Percentiles rank a stretch among this genome's conserved stretches.
These are phyloP conservation scores for Hypoxylon cercidicola DNA, from an alignment of 495 filamentous ascomycete species.

Conservation along the genomic window DNA sequence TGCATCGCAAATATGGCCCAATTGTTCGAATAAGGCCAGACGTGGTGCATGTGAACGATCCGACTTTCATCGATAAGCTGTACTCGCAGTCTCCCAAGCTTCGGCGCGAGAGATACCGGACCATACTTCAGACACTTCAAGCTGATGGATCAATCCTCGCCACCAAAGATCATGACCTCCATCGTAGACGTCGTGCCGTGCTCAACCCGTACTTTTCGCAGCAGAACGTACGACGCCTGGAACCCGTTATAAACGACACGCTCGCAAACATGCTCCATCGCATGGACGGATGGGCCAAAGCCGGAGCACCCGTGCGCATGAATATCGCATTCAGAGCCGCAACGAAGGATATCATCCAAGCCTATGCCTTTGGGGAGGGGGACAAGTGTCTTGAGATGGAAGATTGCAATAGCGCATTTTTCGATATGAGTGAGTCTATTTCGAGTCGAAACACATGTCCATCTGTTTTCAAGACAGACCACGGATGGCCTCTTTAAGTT, in stretches of 20 bases:
- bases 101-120: slow-evolving; percentile 28
- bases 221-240: slow-evolving; percentile 45
- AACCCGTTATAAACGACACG: slow-evolving; percentile 43
- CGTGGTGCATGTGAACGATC: slow-evolving; percentile 35
- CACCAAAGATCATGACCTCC: slow-evolving; percentile 48
- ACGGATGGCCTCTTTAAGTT: background rate
- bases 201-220: slow-evolving; percentile 54
- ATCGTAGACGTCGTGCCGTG: slow-evolving; percentile 48
- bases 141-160: slow-evolving; percentile 41
- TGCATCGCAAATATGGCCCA: slow-evolving; percentile 45
- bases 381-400: slow-evolving; percentile 34
- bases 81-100: slow-evolving; percentile 30
- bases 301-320: slow-evolving; percentile 11
- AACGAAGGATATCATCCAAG: slow-evolving; percentile 34
- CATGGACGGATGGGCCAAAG: slow-evolving; percentile 32
- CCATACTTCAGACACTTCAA: slow-evolving; percentile 18
- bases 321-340: slow-evolving; percentile 27
- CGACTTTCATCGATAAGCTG: slow-evolving; percentile 35
- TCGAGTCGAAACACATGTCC: background rate
- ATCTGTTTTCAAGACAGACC: background rate
- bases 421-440: slow-evolving; percentile 21
- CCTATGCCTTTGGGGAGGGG: slow-evolving; percentile 30
- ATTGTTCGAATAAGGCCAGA: slow-evolving; percentile 33
- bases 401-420: slow-evolving; percentile 26
- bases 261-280: slow-evolving; percentile 23